phyloP scores from a whole-genome alignment of 305 asterid species.

The Fraxinus xanthoxyloides region DNA sequence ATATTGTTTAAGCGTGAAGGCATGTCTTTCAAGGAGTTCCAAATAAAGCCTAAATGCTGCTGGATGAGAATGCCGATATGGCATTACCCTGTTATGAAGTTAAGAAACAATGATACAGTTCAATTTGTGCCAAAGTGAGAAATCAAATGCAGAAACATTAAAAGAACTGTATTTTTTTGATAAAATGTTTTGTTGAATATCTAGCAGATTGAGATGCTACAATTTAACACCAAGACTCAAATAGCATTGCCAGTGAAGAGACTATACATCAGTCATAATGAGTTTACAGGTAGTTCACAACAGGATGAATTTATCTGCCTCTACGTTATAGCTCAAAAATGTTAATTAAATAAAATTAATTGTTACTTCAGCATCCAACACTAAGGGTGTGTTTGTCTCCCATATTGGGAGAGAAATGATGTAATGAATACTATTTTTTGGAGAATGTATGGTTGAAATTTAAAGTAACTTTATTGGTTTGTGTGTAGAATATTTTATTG shows the following conservation, averaged over 20 bases:
- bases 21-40: slow-evolving; percentile 80
- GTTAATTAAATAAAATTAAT: neutral
- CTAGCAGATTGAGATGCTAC: neutral
- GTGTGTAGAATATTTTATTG: too few species aligned
- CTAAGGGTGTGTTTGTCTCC: too few species aligned
- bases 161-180: neutral
- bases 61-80: slow-evolving; percentile 60
- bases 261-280: neutral
- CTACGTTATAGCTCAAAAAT: neutral
- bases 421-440: too few species aligned
- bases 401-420: too few species aligned
- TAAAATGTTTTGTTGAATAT: neutral
- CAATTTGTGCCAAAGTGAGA: slow-evolving; percentile 7
- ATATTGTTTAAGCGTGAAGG: slow-evolving; percentile 58
- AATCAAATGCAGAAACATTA: slow-evolving; percentile 1
- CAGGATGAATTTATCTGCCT: neutral
- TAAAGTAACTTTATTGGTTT: too few species aligned
- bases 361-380: neutral
- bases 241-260: neutral
- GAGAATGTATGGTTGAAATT: too few species aligned
- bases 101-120: slow-evolving; percentile 10
- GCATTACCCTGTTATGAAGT: slow-evolving; percentile 67
- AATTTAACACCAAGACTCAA: neutral
- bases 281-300: neutral
- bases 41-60: slow-evolving; percentile 87